A percentile compares a stretch with the other conserved stretches of the same genome.
These are phyloP conservation scores for Echinosophora koreensis DNA, from an alignment of 306 rosid species.

Conservation along the genomic window DNA sequence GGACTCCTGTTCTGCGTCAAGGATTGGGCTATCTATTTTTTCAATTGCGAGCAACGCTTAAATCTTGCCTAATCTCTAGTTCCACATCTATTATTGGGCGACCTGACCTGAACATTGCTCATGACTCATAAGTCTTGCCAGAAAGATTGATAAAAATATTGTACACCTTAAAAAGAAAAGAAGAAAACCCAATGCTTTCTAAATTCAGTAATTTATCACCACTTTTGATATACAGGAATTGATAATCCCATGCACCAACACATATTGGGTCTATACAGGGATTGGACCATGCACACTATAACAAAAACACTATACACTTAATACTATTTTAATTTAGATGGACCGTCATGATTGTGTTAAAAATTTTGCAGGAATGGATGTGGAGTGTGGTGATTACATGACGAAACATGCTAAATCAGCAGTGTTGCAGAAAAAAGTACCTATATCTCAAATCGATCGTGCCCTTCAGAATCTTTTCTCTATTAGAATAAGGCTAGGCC, in stretches of 20 bases:
- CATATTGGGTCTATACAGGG: neutral
- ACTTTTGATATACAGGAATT: neutral
- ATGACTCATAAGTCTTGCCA: too few relatives aligned
- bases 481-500: constrained; percentile 84
- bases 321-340: neutral
- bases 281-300: neutral
- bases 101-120: too few relatives aligned
- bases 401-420: constrained; percentile 69
- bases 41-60: too few relatives aligned
- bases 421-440: constrained; percentile 62
- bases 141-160: neutral
- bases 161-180: neutral
- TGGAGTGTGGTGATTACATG: constrained; percentile 80
- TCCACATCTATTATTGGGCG: too few relatives aligned
- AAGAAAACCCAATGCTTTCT: neutral
- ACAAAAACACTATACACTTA: neutral
- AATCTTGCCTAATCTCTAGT: too few relatives aligned
- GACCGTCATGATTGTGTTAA: neutral
- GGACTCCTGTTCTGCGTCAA: neutral
- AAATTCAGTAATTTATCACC: neutral
- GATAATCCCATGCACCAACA: neutral
- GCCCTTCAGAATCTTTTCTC: constrained; percentile 85
- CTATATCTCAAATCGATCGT: constrained; percentile 63
- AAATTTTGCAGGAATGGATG: constrained; percentile 78
- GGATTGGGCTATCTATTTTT: neutral